These are phyloP conservation scores for Phaeotremella skinneri DNA, from an alignment of 768 basidiomycete species.

Conservation along the genomic window DNA sequence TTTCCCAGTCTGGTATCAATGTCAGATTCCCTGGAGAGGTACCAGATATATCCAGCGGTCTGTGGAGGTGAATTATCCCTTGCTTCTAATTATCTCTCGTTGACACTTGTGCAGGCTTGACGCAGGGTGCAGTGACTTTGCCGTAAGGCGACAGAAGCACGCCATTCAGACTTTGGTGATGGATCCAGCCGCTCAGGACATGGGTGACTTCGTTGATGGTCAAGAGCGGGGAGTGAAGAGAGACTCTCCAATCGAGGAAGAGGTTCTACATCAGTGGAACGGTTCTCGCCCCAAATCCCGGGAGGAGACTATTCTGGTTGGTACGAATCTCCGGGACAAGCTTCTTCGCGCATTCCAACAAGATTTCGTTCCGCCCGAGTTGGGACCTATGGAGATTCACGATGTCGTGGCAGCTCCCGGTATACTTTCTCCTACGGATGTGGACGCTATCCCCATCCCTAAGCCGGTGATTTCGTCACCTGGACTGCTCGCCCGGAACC, in stretches of 20 bases:
- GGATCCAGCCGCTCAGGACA: conserved; percentile 55
- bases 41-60: conserved; percentile 16
- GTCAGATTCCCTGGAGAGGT: conserved; percentile 30
- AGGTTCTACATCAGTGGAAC: background rate
- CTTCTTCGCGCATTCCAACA: conserved; percentile 61
- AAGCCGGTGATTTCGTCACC: conserved; percentile 53
- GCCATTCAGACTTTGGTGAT: conserved; percentile 63
- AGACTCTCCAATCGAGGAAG: background rate
- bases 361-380: conserved; percentile 25
- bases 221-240: background rate
- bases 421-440: conserved; percentile 30
- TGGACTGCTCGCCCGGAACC: conserved; percentile 68
- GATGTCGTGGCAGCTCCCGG: conserved; percentile 29
- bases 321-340: conserved; percentile 70
- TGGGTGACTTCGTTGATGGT: conserved; percentile 13
- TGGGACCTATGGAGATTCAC: conserved; percentile 5
- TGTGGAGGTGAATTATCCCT: conserved; percentile 39
- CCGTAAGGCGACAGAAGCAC: conserved; percentile 66
- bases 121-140: conserved; percentile 65
- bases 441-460: conserved; percentile 48
- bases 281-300: background rate
- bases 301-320: conserved; percentile 57
- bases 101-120: conserved; percentile 57
- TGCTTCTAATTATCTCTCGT: background rate
- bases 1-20: conserved; percentile 24